Base-by-base conservation (phyloP, 305 asterid species). In the Nicotiana rustica region DNA sequence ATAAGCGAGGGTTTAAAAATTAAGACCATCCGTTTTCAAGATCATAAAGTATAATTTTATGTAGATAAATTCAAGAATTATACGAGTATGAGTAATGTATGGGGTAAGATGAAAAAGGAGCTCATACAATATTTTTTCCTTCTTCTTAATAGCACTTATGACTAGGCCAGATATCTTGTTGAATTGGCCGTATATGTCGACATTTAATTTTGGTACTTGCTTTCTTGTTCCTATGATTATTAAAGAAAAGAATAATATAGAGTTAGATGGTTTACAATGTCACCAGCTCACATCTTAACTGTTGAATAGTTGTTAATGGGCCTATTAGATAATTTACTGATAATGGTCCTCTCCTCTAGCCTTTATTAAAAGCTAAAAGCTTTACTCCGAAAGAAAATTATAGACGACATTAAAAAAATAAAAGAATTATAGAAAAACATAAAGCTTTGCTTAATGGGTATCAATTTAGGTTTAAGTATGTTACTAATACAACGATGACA, bases 281-380 rank as follows among this genome's bases (percentile, higher is more conserved):
- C 13, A 25, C 61, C 79, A 75, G 79, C 79, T 75, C 79, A 75
- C 44, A 75, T 49, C 64, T 56, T 52, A 52, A 75, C 65, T 75
- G 7, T 15, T 36, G 79, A 75, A 75, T 75, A 75, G 65, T 75
- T 75, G 79, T 52, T 75, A 8, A 25, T 29, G 65, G 79, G 79
- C 60, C 79, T 75, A 62, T 8, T 25, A 1, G 15, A 8, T 1
- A 21, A 75, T 25, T 10, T 52, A 21, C 65, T 52, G 55, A 52
- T 52, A 75, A 52, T 75, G 79, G 41, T 71, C 41, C 38, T 70
- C 78, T 41, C 36, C 57, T 0, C n/a, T 12, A 44, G 7, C 61
- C 13, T 71, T 44, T 47, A 49, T 33, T 33, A 33, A 33, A 33
- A 33, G 36, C 36, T 33, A 33, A 33, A 73, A 25, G 17, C 4